phyloP scores from a whole-genome alignment of 2,329 filamentous ascomycete species.

The Cladophialophora carrionii region DNA sequence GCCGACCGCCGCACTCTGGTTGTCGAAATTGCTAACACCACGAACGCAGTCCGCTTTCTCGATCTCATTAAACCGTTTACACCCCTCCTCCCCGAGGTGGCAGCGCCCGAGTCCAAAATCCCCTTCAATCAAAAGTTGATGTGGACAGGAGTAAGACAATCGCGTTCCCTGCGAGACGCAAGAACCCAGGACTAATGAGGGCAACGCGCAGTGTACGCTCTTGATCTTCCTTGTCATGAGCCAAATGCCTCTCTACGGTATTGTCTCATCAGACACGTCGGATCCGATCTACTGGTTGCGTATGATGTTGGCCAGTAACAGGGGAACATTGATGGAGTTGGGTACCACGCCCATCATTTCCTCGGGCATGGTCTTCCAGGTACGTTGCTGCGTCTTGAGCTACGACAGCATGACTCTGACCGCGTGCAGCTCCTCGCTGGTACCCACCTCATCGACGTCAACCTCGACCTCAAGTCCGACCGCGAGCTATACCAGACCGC shows the following conservation, averaged over 20 bases:
- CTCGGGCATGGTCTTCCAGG: conserved; percentile 99
- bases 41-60: conserved; percentile 84
- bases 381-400: conserved; percentile 42
- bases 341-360: conserved; percentile 99
- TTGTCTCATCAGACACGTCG: conserved; percentile 97
- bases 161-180: neutral
- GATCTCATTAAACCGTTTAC: conserved; percentile 99
- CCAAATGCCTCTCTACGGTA: conserved; percentile 98
- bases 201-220: conserved; percentile 69
- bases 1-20: conserved; percentile 22
- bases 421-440: conserved; percentile 77
- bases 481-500: conserved; percentile 99
- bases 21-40: conserved; percentile 26
- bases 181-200: conserved; percentile 26
- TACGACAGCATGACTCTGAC: conserved; percentile 1
- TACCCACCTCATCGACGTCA: conserved; percentile 99
- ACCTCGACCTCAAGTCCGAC: conserved; percentile 99
- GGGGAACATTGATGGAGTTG: conserved; percentile 92
- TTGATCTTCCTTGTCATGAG: conserved; percentile 99
- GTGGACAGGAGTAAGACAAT: conserved; percentile 72
- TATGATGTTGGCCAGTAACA: conserved; percentile 99
- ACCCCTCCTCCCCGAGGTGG: conserved; percentile 98
- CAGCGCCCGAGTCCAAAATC: conserved; percentile 96
- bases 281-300: conserved; percentile 99
- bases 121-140: conserved; percentile 98